These are phyloP conservation scores for Ascochyta pisi DNA, from an alignment of 2,329 filamentous ascomycete species.

Conservation along the genomic window DNA sequence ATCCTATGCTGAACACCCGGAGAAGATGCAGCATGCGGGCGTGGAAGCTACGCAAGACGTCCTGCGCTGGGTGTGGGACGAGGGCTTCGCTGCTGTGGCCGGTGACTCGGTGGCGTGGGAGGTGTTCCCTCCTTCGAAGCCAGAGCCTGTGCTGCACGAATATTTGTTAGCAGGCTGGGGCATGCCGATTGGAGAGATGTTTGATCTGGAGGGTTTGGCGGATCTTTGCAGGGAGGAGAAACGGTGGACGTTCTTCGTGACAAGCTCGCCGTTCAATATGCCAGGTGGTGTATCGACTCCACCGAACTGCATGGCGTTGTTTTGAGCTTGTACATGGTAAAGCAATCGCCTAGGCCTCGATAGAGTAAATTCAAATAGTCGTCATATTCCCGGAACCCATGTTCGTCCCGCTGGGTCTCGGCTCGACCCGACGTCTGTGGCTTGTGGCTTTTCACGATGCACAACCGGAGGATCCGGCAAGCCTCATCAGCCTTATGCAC, in stretches of 20 bases:
- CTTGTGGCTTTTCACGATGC: constrained; percentile 12
- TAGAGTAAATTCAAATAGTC: not conserved
- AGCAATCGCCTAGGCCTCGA: not conserved
- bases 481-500: constrained; percentile 10
- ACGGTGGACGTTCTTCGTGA: constrained; percentile 55
- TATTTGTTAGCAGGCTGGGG: constrained; percentile 56
- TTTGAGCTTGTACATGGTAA: constrained; percentile 25
- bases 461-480: not conserved
- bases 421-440: constrained; percentile 13
- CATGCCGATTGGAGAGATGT: constrained; percentile 49
- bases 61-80: constrained; percentile 43
- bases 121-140: constrained; percentile 36
- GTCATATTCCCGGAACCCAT: not conserved
- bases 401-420: constrained; percentile 8
- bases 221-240: constrained; percentile 47
- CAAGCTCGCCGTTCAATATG: constrained; percentile 54
- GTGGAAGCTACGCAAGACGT: constrained; percentile 31
- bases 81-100: constrained; percentile 38
- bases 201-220: constrained; percentile 54
- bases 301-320: constrained; percentile 45
- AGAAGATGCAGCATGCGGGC: constrained; percentile 40
- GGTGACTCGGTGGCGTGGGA: constrained; percentile 49
- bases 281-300: constrained; percentile 47
- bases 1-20: constrained; percentile 30
- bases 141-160: constrained; percentile 26